These are phyloP conservation scores for Posidonia australis DNA, from an alignment of 106 monocot genomes.

Conservation along the genomic window DNA sequence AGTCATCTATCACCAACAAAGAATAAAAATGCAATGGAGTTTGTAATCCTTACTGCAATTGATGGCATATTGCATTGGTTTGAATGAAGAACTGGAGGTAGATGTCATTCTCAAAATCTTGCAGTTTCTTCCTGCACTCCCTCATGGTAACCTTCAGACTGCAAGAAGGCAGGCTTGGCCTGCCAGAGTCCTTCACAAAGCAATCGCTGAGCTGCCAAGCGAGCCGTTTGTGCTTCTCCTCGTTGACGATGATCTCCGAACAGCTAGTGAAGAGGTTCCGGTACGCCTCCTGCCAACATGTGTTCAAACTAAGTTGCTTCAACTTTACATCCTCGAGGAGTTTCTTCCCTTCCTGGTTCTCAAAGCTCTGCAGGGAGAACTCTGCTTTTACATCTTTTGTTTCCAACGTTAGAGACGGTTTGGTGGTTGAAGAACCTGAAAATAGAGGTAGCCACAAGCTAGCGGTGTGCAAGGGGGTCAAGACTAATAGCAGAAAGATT, in stretches of 20 bases:
- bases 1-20: too few species aligned
- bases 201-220: slow-evolving; percentile 75
- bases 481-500: neutral
- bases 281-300: slow-evolving; percentile 80
- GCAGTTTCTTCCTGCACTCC: slow-evolving; percentile 52
- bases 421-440: neutral
- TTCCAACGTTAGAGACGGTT: neutral
- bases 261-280: slow-evolving; percentile 54
- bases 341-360: slow-evolving; percentile 23
- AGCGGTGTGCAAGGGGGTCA: neutral
- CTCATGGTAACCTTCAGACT: slow-evolving; percentile 27
- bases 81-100: slow-evolving; percentile 71
- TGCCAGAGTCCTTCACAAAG: slow-evolving; percentile 62
- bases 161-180: slow-evolving; percentile 42
- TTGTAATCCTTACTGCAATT: slow-evolving; percentile 41
- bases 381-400: neutral
- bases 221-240: slow-evolving; percentile 60
- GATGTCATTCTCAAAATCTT: slow-evolving; percentile 49
- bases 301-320: slow-evolving; percentile 27
- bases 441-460: neutral
- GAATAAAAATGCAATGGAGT: too few species aligned
- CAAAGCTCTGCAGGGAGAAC: slow-evolving; percentile 32
- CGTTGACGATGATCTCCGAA: slow-evolving; percentile 43
- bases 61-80: slow-evolving; percentile 80
- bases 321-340: slow-evolving; percentile 48